Percentiles rank a stretch among this genome's conserved stretches.
Conservation (phyloP, 2,329 filamentous ascomycete genomes). For the Tolypocladium pustulatum region DNA sequence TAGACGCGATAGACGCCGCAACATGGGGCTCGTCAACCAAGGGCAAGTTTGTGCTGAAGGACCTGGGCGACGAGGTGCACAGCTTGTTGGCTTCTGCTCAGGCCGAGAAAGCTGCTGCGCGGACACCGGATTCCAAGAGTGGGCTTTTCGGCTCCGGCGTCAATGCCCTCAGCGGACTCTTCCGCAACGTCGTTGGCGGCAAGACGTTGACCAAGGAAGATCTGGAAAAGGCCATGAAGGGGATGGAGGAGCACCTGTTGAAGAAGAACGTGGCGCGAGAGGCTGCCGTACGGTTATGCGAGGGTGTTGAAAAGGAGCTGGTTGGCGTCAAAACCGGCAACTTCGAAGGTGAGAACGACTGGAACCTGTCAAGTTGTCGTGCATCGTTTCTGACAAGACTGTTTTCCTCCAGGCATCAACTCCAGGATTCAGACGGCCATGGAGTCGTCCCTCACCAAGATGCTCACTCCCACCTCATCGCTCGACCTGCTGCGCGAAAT, state of each 20-base stretch:
- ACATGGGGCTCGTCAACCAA: conserved; percentile 81
- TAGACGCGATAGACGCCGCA: conserved; percentile 67
- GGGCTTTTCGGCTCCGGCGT: conserved; percentile 72
- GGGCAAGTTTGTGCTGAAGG: conserved; percentile 88
- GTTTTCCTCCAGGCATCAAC: conserved; percentile 49
- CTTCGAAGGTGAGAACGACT: conserved; percentile 56
- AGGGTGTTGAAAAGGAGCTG: conserved; percentile 83
- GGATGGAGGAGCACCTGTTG: conserved; percentile 90
- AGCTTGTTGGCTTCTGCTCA: conserved; percentile 78
- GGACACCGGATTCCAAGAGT: conserved; percentile 37
- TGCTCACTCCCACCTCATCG: conserved; percentile 90
- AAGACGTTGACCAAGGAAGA: conserved; percentile 86
- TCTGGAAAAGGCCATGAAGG: conserved; percentile 83
- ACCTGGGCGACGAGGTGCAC: conserved; percentile 87
- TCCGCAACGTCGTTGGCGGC: conserved; percentile 90
- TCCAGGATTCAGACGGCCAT: conserved; percentile 75
- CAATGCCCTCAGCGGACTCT: conserved; percentile 75
- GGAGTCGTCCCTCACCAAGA: conserved; percentile 86
- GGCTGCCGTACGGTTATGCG: conserved; percentile 81
- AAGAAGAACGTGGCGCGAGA: conserved; percentile 95
- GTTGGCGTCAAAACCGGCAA: conserved; percentile 82
- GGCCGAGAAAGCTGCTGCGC: conserved; percentile 41
- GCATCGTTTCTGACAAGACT: background rate
- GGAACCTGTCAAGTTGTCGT: conserved; percentile 6
- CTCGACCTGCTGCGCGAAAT: conserved; percentile 93